Base-by-base conservation (phyloP, 768 basidiomycete genomes). In the Crucibulum laeve region DNA sequence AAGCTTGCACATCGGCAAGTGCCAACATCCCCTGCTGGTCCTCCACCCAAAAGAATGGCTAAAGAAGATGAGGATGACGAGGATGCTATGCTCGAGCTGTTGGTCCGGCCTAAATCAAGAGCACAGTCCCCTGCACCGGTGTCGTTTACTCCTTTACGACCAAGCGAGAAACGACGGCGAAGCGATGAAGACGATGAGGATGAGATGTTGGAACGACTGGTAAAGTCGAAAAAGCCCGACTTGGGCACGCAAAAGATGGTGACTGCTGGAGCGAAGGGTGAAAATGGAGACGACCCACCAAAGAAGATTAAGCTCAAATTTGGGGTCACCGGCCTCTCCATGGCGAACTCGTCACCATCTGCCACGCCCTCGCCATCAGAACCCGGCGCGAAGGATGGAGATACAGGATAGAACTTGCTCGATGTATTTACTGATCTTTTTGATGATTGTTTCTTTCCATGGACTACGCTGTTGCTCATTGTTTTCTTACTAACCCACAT, bases 231-330 rank as follows among this genome's bases (percentile, higher is more conserved):
- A 63, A 79, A 75, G 48, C 62, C 65, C 3, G 77, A 79, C 46
- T 58, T 77, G 13, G 74, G 75, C 40, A 49, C 57, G 35, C 69
- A 71, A 54, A 80, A 76, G 55, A 17, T 26, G 25, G 38, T 11
- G 10, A 19, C 25, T 8, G 14, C n/a, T 5, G 28, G 55, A 45
- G 55, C 57, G 46, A 48, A 56, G 40, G 33, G 60, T n/a, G 58
- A 76, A 62, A 60, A 60, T 38, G 67, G 71, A 25, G 79, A 80
- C 51, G 78, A 77, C 44, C 71, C 73, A 48, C 77, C 76, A 30
- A 87, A 82, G 64, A 87, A 86, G 60, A 76, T 91, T 56, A 88
- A 87, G 64, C 68, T 91, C 47, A 84, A 79, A 62, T 71, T 89
- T 46, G 79, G 81, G 15, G 58, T 68, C 13, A 63, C 68, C n/a